Evolutionary conservation across 371 early-diverging fungal species (phyloP).

Genomic region (Mortierella sp.): DNA sequence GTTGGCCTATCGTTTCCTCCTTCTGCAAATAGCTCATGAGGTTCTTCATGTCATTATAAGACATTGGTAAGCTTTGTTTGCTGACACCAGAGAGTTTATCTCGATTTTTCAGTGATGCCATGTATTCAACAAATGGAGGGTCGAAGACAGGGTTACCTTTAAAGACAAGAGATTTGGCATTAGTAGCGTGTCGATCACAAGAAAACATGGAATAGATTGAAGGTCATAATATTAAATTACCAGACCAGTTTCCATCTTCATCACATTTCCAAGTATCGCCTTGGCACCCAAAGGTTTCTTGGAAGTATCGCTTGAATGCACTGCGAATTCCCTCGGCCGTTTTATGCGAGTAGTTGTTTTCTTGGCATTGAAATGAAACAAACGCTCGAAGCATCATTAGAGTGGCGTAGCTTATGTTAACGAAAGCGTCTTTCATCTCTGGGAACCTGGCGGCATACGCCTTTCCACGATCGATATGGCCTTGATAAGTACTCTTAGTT

Average conservation of each 20-base stretch:
- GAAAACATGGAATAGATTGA: no score
- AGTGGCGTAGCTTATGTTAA: not conserved
- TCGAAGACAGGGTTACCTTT: constrained; percentile 22
- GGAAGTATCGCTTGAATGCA: constrained; percentile 11
- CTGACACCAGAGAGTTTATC: not conserved
- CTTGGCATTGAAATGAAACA: constrained; percentile 7
- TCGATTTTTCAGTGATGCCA: constrained; percentile 10
- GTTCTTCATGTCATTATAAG: not conserved
- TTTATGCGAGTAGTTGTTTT: constrained; percentile 2
- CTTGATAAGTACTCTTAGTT: not conserved
- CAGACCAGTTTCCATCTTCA: constrained; percentile 1
- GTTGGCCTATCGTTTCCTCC: not conserved
- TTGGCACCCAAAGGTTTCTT: not conserved
- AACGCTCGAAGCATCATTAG: constrained; percentile 8
- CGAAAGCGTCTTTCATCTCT: constrained; percentile 3
- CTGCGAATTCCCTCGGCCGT: constrained; percentile 14
- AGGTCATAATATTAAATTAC: no score
- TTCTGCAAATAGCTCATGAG: constrained; percentile 13
- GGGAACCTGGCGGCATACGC: not conserved
- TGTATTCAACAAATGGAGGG: not conserved
- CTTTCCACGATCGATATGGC: constrained; percentile 6
- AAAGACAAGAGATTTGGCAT: no score
- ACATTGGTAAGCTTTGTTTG: constrained; percentile 1
- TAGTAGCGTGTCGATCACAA: no score
- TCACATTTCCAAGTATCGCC: not conserved